Evolutionary conservation across 75 land plant genomes (phyloP).

Genomic region (Cupressus sempervirens): DNA sequence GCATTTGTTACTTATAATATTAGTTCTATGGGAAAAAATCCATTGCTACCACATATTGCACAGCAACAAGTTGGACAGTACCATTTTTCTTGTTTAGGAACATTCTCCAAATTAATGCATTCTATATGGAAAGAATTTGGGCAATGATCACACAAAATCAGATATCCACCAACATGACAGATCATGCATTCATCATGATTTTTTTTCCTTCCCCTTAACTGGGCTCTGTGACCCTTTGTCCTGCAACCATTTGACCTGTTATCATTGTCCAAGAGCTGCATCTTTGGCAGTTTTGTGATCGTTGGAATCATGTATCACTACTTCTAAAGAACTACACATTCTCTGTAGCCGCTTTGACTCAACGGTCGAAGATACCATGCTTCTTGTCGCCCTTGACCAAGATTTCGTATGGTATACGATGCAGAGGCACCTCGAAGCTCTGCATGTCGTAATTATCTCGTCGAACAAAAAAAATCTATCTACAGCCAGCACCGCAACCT

Average conservation of each 20-base stretch:
- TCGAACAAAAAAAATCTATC: not conserved
- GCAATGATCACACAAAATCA: conserved; percentile 83
- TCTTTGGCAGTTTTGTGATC: not conserved
- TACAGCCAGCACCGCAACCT: not conserved
- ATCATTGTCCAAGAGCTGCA: conserved; percentile 25
- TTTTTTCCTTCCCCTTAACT: conserved; percentile 4
- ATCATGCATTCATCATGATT: conserved; percentile 70
- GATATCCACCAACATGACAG: conserved; percentile 68
- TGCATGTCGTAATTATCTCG: conserved; percentile 11
- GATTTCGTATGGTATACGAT: not conserved
- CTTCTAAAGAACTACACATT: not conserved
- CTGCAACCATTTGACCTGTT: not conserved
- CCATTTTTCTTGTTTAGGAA: conserved; percentile 58
- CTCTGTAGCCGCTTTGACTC: not conserved
- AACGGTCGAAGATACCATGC: not conserved
- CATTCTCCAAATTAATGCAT: conserved; percentile 65
- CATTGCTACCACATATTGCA: conserved; percentile 33
- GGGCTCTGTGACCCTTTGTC: not conserved
- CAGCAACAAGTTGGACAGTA: conserved; percentile 73
- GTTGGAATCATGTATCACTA: not conserved
- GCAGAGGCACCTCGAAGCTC: conserved; percentile 11
- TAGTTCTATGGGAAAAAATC: too few species aligned
- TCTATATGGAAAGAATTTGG: conserved; percentile 73
- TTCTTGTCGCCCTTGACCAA: not conserved
- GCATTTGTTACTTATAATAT: too few species aligned